Percentiles rank a stretch among this genome's conserved stretches.
Evolutionary conservation across 2,329 filamentous ascomycete genomes (phyloP).

Genomic region (Hysterium pulicare): DNA sequence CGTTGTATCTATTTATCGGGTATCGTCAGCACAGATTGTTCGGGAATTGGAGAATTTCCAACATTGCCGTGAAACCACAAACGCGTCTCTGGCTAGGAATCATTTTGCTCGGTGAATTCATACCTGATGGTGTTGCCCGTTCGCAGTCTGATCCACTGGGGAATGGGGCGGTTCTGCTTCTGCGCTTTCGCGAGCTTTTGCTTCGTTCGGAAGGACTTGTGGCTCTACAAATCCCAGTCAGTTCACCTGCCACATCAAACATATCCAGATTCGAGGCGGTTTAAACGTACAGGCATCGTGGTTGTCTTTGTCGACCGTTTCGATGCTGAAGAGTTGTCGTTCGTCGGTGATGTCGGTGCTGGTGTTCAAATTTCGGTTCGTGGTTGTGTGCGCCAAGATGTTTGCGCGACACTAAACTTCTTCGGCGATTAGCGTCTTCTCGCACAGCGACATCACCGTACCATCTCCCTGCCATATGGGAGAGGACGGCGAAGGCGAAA

Average conservation of each 20-base stretch:
- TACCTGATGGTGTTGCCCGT: constrained; percentile 99
- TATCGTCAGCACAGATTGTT: background rate
- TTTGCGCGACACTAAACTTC: too few species aligned
- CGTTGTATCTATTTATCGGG: constrained; percentile 78
- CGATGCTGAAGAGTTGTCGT: too few species aligned
- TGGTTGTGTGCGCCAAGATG: constrained; percentile 11
- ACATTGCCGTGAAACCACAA: too few species aligned
- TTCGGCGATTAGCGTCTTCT: too few species aligned
- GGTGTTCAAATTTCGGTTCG: constrained; percentile 7
- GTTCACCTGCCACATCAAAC: background rate
- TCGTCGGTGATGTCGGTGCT: constrained; percentile 10
- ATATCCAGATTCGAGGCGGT: constrained; percentile 4
- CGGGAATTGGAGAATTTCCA: too few species aligned
- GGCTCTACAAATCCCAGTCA: constrained; percentile 63
- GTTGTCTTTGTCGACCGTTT: too few species aligned
- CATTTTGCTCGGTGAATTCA: too few species aligned
- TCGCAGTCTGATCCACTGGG: constrained; percentile 98
- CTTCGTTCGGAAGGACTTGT: constrained; percentile 99
- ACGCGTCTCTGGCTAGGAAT: too few species aligned
- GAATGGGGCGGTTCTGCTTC: constrained; percentile 99
- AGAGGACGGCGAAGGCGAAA: too few species aligned
- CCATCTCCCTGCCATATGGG: too few species aligned
- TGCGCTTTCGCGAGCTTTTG: constrained; percentile 99
- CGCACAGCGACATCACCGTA: too few species aligned
- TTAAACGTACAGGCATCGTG: constrained; percentile 38